These are phyloP conservation scores for Cercospora sp. DNA, from an alignment of 2,329 filamentous ascomycete species.

Conservation along the genomic window DNA sequence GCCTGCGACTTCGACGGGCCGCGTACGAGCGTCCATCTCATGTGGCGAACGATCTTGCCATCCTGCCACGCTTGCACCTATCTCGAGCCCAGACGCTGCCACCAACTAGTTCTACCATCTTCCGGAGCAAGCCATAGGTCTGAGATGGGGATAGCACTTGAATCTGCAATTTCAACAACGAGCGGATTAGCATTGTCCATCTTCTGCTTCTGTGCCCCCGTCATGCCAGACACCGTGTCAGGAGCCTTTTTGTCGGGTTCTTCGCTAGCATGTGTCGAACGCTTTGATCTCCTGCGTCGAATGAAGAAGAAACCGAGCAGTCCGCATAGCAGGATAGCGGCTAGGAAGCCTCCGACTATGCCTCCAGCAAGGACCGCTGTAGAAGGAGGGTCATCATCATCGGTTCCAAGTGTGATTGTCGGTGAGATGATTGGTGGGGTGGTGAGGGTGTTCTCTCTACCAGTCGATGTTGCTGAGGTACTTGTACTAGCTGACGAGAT, in stretches of 20 bases:
- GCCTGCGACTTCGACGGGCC: no score
- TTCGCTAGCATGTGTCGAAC: background rate
- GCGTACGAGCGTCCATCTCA: no score
- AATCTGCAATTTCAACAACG: background rate
- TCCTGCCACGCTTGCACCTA: no score
- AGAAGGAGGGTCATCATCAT: background rate
- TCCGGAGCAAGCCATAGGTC: background rate
- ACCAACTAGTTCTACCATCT: background rate
- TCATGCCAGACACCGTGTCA: background rate
- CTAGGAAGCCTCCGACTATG: background rate
- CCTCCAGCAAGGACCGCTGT: background rate
- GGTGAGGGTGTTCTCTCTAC: background rate
- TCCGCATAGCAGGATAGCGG: background rate
- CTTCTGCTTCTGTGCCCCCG: background rate
- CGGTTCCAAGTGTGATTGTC: no score
- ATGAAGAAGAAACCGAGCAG: background rate
- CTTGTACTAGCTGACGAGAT: background rate
- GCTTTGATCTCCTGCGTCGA: background rate
- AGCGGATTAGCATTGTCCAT: background rate
- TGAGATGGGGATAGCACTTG: background rate
- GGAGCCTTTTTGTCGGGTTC: background rate
- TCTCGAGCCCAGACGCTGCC: no score
- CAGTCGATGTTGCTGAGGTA: background rate
- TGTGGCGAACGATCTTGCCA: no score
- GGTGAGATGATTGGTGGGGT: no score